Evolutionary conservation across 257 asterid genomes (phyloP).

Genomic region (Thymus quinquecostatus): DNA sequence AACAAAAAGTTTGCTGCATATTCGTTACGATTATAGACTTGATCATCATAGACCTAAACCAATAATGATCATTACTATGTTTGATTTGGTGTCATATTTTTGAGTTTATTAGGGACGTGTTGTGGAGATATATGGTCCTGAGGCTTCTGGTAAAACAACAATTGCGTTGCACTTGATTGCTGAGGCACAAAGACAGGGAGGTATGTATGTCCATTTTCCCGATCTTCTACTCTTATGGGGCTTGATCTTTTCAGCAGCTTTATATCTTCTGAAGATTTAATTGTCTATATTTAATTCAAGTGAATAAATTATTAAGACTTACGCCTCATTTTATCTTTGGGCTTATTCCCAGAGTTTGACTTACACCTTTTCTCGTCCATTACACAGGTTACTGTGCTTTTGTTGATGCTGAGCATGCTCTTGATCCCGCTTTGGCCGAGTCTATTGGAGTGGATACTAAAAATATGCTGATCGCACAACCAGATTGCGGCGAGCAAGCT

Average conservation of each 20-base stretch:
- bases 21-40: no score
- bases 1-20: not conserved
- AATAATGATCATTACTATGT: not conserved
- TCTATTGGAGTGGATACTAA: constrained; percentile 80
- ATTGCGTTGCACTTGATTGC: constrained; percentile 95
- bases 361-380: constrained; percentile 1
- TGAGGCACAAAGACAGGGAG: constrained; percentile 96
- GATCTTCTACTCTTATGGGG: not conserved
- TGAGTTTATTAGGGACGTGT: constrained; percentile 77
- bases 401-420: constrained; percentile 99
- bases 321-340: not conserved
- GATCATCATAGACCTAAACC: not conserved
- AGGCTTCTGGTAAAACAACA: constrained; percentile 97
- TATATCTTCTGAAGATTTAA: not conserved
- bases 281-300: not conserved
- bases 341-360: not conserved
- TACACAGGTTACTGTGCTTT: constrained; percentile 79
- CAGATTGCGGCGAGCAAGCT: constrained; percentile 99
- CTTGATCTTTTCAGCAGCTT: not conserved
- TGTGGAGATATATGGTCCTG: constrained; percentile 96
- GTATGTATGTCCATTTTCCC: constrained; percentile 50
- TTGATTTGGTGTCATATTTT: constrained; percentile 22
- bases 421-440: constrained; percentile 87
- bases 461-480: constrained; percentile 92
- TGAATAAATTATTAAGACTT: not conserved